A percentile compares a stretch with the other conserved stretches of the same genome.
These are phyloP conservation scores for Fusarium sulawesiense DNA, from an alignment of 2,329 filamentous ascomycete species.

Conservation along the genomic window DNA sequence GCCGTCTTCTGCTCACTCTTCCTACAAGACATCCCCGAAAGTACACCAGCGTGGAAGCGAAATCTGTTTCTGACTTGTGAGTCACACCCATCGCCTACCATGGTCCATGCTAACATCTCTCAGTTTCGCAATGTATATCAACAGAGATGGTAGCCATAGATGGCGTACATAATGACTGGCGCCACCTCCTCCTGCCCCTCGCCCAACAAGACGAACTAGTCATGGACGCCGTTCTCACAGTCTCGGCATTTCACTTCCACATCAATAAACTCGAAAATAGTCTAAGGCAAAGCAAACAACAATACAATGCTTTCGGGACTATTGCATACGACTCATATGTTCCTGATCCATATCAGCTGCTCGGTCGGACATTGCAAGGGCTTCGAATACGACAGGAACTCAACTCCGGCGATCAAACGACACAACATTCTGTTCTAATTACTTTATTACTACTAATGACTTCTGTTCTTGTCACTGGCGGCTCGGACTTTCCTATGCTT, in stretches of 20 bases:
- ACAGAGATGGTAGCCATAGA: constrained; percentile 45
- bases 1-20: constrained; percentile 1
- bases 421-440: constrained; percentile 36
- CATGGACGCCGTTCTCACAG: constrained; percentile 39
- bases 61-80: constrained; percentile 35
- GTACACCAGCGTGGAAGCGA: constrained; percentile 26
- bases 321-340: not conserved
- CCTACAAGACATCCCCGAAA: constrained; percentile 21
- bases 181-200: constrained; percentile 37
- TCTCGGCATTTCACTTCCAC: constrained; percentile 36
- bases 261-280: constrained; percentile 12
- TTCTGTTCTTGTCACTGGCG: constrained; percentile 43
- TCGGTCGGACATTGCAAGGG: constrained; percentile 28
- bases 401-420: not conserved
- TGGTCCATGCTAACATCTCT: too few relatives aligned
- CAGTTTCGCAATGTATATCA: constrained; percentile 41
- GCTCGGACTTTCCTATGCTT: constrained; percentile 43
- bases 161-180: constrained; percentile 44
- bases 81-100: not conserved
- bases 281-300: not conserved
- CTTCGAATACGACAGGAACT: constrained; percentile 37
- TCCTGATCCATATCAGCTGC: constrained; percentile 29
- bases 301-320: not conserved
- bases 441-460: constrained; percentile 43
- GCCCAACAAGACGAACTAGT: constrained; percentile 36